A percentile compares a stretch with the other conserved stretches of the same genome.
Evolutionary conservation across 2,329 filamentous ascomycete genomes (phyloP).

Genomic region (Penicillium digitatum): DNA sequence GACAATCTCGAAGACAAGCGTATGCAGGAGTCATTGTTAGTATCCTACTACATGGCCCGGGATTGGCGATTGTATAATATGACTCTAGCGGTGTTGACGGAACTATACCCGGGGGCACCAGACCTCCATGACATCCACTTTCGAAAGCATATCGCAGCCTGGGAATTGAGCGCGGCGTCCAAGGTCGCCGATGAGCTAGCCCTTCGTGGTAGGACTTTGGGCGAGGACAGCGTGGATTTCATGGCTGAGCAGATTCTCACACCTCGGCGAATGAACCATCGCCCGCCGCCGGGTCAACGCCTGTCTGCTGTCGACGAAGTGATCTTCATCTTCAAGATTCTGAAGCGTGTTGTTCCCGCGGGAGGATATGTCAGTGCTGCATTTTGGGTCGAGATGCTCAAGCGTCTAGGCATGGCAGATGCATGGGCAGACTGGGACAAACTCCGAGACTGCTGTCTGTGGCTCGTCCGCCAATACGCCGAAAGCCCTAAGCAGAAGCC

Average conservation of each 20-base stretch:
- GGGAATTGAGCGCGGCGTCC: slow-evolving; percentile 30
- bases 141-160: slow-evolving; percentile 36
- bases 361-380: slow-evolving; percentile 42
- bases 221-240: slow-evolving; percentile 42
- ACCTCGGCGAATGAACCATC: slow-evolving; percentile 26
- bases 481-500: slow-evolving; percentile 9
- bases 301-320: slow-evolving; percentile 38
- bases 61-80: slow-evolving; percentile 54
- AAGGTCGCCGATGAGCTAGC: slow-evolving; percentile 50
- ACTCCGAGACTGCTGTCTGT: slow-evolving; percentile 50
- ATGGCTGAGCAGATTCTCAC: slow-evolving; percentile 40
- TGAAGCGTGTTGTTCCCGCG: slow-evolving; percentile 47
- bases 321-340: slow-evolving; percentile 46
- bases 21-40: slow-evolving; percentile 54
- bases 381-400: slow-evolving; percentile 57
- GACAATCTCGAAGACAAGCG: slow-evolving; percentile 56
- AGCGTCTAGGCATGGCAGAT: slow-evolving; percentile 56
- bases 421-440: slow-evolving; percentile 45
- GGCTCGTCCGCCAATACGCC: slow-evolving; percentile 48
- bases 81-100: slow-evolving; percentile 53
- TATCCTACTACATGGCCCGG: slow-evolving; percentile 48
- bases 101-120: slow-evolving; percentile 30
- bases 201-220: slow-evolving; percentile 41
- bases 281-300: slow-evolving; percentile 23
- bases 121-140: slow-evolving; percentile 40